Base-by-base conservation (phyloP, 306 rosid genomes). In the Rosa persica region DNA sequence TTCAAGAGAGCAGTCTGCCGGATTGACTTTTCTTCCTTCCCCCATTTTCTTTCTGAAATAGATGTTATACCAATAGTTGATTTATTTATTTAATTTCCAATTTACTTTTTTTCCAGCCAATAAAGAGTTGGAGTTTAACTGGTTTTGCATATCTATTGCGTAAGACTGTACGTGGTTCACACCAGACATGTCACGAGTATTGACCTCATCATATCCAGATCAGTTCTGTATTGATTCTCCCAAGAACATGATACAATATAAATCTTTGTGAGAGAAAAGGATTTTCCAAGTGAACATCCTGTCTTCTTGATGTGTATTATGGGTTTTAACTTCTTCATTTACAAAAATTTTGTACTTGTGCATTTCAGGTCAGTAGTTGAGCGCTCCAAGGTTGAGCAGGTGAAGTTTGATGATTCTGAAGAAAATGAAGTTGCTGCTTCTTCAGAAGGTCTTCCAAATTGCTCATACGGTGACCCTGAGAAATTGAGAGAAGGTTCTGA, bases 361-460 rank as follows among this genome's bases (percentile, higher is more conserved):
- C 78, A 80, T 78, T 73, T 34, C 91, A 94, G 98, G 81, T 81
- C 84, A 64, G 80, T 73, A 66, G 76, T 73, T 67, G 88, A 88
- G 82, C 89, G 88, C 44, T 76, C 81, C 55, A 83, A 82, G 69
- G 79, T 72, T 55, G 80, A 84, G 58, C 65, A 76, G 51, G 43
- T 16, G 20, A 44, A 84, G 79, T 80, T 57, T 74, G 62, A 82
- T 74, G 51, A 81, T 80, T 64, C 81, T 78, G 78, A 61, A 47
- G 89, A 86, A 78, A 83, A 84, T 75, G 92, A 82, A 81, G 84
- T 47, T 70, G 82, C 79, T 49, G 70, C 43, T 82, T 77, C 83
- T 67, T 79, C 85, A 54, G 88, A 89, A 78, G 93, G 81, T 83
- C 79, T 76, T 87, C 79, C 84, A 77, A 80, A 85, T 81, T 38